Conservation (phyloP, 2,329 filamentous ascomycete genomes). For the Chaetothyriales sp. region DNA sequence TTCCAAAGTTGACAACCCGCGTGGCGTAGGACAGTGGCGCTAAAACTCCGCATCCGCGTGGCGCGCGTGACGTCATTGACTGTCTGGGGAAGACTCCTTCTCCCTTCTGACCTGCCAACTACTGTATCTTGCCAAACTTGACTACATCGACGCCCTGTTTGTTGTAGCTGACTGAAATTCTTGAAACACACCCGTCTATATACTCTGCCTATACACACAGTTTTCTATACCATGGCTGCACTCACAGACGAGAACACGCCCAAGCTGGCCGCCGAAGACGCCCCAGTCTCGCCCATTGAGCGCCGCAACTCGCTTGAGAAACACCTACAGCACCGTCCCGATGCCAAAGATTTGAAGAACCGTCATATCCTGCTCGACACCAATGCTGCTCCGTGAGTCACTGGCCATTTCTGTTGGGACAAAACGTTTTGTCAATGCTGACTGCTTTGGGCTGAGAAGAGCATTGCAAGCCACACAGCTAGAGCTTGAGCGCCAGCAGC, state of each 20-base stretch:
- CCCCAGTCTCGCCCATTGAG: constrained; percentile 42
- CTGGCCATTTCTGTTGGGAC: not conserved
- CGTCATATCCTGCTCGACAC: constrained; percentile 54
- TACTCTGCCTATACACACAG: not conserved
- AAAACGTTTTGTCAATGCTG: not conserved
- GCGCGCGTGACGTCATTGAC: no score
- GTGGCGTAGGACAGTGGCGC: not conserved
- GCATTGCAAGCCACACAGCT: constrained; percentile 46
- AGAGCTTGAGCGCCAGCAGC: constrained; percentile 50
- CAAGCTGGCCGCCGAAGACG: constrained; percentile 36
- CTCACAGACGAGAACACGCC: constrained; percentile 12
- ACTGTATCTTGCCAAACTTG: not conserved
- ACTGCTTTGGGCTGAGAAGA: constrained; percentile 22
- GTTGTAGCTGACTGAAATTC: not conserved
- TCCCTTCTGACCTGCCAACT: not conserved
- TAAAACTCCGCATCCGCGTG: not conserved
- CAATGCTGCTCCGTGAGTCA: constrained; percentile 47
- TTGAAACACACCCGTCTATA: not conserved
- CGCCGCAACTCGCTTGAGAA: constrained; percentile 55
- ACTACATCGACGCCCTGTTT: not conserved
- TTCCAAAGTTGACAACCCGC: not conserved
- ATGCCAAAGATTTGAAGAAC: constrained; percentile 49
- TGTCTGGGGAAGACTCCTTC: no score
- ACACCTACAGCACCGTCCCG: constrained; percentile 56
- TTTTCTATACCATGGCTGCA: constrained; percentile 10